Conservation (phyloP, 2,329 filamentous ascomycete species). For the Cladosporium colombiae region DNA sequence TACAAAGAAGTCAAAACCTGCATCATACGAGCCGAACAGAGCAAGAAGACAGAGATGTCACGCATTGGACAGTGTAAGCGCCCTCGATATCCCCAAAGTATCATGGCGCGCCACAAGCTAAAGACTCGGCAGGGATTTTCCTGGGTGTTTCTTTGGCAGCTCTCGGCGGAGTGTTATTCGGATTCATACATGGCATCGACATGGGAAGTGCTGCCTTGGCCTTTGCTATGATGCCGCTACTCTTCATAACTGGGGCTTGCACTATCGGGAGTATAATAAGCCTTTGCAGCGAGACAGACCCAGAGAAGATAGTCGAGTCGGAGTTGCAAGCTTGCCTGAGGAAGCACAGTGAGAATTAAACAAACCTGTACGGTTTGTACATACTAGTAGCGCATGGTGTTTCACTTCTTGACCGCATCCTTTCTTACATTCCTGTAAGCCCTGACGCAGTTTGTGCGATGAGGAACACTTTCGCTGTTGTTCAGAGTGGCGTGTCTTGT, state of each 20-base stretch:
- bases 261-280: background rate
- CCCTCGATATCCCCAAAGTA: background rate
- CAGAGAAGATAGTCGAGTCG: background rate
- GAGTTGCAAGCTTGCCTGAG: background rate
- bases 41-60: background rate
- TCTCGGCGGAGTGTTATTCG: background rate
- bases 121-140: background rate
- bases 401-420: background rate
- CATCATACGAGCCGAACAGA: background rate
- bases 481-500: background rate
- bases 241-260: background rate
- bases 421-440: background rate
- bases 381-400: background rate
- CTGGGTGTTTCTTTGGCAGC: background rate
- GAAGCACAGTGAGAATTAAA: background rate
- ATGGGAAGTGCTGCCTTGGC: background rate
- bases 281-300: background rate
- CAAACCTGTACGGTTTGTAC: background rate
- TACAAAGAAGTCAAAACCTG: slow-evolving; percentile 22
- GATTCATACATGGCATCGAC: background rate
- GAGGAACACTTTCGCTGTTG: background rate
- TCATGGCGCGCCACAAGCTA: background rate
- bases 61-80: background rate
- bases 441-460: background rate
- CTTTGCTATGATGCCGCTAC: background rate